Base-by-base conservation (phyloP, 2,329 filamentous ascomycete species). In the Botrytis squamosa region DNA sequence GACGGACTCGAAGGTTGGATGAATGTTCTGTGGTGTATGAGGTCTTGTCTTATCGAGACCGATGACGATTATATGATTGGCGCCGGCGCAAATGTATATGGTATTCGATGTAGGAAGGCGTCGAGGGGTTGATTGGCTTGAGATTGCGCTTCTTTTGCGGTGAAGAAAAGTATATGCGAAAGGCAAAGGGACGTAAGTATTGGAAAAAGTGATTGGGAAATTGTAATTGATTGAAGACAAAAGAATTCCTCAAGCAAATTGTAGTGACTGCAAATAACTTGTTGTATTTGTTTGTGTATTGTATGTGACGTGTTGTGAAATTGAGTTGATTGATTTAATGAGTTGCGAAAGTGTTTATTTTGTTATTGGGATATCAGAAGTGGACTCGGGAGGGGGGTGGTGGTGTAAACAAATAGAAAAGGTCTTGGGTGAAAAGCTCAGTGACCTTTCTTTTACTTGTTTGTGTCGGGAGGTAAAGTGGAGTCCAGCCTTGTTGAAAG, bases 51-150 rank as follows among this genome's bases (percentile, higher is more conserved):
- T 68, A 14, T 18, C 14, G 16, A 38, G 16, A 33, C 25, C 36
- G 46, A 55, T 16, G 25, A 8, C 12, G n/a, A 42, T 68, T 42
- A 8, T 38, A 42, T 16, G 36, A 42, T 57, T 57, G 49, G 66
- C 66, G 66, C 66, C 66, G 66, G 66, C 66, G 66, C 66, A 68
- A 57, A 18, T 55, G 65, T 55, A 40, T 67, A n/a, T 42, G 16
- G 25, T 22, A 29, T 16, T 38, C 4, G 38, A 68, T 42, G 33
- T 25, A 38, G 64, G 33, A 67, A 68, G 66, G 66, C 25, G 66
- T 68, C 36, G 36, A 68, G 36, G 36, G 66, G 66, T 33, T 33
- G 66, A 57, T 42, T 22, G 49, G n/a, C 20, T 55, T 55, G 20
- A 36, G 25, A 40, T 36, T 57, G 29, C 36, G 29, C 36, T 40